phyloP scores from a whole-genome alignment of 2,329 filamentous ascomycete species.

The Pyrenophora graminea region DNA sequence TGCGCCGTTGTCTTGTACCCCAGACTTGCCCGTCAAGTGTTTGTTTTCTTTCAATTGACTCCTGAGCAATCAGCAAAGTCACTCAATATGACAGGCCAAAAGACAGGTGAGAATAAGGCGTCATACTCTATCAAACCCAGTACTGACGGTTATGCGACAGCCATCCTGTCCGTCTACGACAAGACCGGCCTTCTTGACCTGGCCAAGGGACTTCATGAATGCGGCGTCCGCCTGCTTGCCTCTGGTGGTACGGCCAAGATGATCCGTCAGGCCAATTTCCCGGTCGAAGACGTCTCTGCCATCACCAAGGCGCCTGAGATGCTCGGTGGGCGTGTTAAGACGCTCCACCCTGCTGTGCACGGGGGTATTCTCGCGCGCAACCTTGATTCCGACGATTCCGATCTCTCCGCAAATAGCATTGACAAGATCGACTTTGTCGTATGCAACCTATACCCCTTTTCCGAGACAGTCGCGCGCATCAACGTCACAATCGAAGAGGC shows the following conservation, averaged over 20 bases:
- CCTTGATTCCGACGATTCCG: constrained; percentile 93
- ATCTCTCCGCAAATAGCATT: constrained; percentile 64
- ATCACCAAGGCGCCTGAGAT: constrained; percentile 96
- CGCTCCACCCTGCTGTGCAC: constrained; percentile 86
- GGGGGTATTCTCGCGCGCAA: constrained; percentile 89
- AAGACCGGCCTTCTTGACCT: constrained; percentile 71
- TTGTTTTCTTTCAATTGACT: constrained; percentile 21
- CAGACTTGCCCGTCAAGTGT: constrained; percentile 17
- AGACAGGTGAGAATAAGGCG: constrained; percentile 35
- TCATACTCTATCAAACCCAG: not conserved
- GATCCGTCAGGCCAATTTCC: constrained; percentile 94
- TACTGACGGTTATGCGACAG: constrained; percentile 46
- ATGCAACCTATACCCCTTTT: constrained; percentile 99
- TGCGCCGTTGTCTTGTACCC: constrained; percentile 25
- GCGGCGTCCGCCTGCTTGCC: constrained; percentile 68
- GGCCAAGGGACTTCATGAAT: constrained; percentile 45
- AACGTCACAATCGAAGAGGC: constrained; percentile 96
- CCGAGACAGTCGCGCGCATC: constrained; percentile 95
- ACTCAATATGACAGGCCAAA: constrained; percentile 43
- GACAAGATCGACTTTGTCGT: constrained; percentile 57
- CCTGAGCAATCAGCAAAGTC: constrained; percentile 7
- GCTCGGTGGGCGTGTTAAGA: constrained; percentile 91
- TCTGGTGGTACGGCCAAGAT: constrained; percentile 94
- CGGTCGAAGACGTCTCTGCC: constrained; percentile 96
- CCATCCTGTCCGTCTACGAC: constrained; percentile 97